Base-by-base conservation (phyloP, 495 filamentous ascomycete species). In the Penicillium flavigenum region DNA sequence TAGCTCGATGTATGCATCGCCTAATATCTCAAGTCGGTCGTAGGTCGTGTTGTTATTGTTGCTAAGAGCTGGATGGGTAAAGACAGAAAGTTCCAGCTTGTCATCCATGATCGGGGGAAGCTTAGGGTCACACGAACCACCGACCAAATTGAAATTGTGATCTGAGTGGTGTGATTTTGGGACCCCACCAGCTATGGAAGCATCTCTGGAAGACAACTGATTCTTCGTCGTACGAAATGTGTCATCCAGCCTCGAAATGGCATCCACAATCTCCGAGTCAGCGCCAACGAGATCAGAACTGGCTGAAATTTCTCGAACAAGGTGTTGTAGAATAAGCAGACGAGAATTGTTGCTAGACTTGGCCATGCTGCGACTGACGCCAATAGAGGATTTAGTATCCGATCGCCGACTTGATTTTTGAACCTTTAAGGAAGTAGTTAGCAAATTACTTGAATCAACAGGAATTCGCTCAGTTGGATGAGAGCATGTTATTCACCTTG, bases 1-100 rank as follows among this genome's bases (percentile, higher is more conserved):
- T 14, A 89, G 70, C 54, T 91, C 85, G 31, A 91, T 72, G 58
- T 90, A 91, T 4, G 85, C 83, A 66, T 92, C 89, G 4, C 89
- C 89, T 32, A 92, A 75, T 66, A 89, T 85, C 70, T 92, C 89
- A 27, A 91, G 79, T 11, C 83, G 76, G 59, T 91, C 88, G 65
- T 91, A 91, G 54, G 70, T 77, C 41, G 65, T 48, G 42, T 60
- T 54, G 22, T 57, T 60, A 31, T 71, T 64, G 14, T 66, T 65
- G 24, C 64, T 68, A 52, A 75, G 69, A 8, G 81, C 84, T 1
- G 77, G 72, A 63, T 92, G 89, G 7, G 82, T 90, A 64, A 92
- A 87, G n/a, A 85, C 82, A 27, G 83, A 79, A 11, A 71, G 78
- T 57, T 83, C 78, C 16, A 92, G 76, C 16, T 65, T 63, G 0